Conservation (phyloP, 176 grass and related monocot genomes). For the Phoenix roebelenii region DNA sequence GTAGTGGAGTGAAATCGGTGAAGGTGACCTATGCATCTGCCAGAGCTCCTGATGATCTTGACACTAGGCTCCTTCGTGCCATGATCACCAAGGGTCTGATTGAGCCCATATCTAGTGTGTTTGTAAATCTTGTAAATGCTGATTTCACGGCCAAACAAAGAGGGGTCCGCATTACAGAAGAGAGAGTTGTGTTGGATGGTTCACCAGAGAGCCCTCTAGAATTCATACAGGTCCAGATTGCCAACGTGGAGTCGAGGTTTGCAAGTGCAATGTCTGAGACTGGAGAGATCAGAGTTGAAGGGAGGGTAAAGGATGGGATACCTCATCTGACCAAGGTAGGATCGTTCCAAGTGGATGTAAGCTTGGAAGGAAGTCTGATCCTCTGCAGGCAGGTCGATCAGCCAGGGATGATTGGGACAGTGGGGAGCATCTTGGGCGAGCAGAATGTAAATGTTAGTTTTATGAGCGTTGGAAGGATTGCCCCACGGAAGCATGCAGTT, state of each 20-base stretch:
- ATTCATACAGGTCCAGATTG: slow-evolving; percentile 66
- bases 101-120: slow-evolving; percentile 67
- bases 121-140: slow-evolving; percentile 81
- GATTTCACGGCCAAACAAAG: slow-evolving; percentile 80
- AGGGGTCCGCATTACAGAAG: slow-evolving; percentile 62
- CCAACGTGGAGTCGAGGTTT: slow-evolving; percentile 68
- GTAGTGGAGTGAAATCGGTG: slow-evolving; percentile 79
- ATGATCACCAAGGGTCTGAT: slow-evolving; percentile 96
- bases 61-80: slow-evolving; percentile 75
- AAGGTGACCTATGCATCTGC: slow-evolving; percentile 73
- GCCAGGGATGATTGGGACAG: slow-evolving; percentile 72
- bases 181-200: slow-evolving; percentile 60
- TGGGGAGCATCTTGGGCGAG: slow-evolving; percentile 56
- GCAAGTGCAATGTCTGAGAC: slow-evolving; percentile 45
- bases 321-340: slow-evolving; percentile 76
- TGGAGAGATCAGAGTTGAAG: slow-evolving; percentile 56
- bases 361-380: slow-evolving; percentile 78
- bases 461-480: slow-evolving; percentile 74
- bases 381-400: slow-evolving; percentile 83
- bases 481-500: slow-evolving; percentile 58
- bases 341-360: slow-evolving; percentile 69
- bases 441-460: slow-evolving; percentile 86
- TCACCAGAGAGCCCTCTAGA: slow-evolving; percentile 61
- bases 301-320: slow-evolving; percentile 61
- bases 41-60: slow-evolving; percentile 71